Base-by-base conservation (phyloP, 106 monocot species). In the Dactylorhiza incarnata region DNA sequence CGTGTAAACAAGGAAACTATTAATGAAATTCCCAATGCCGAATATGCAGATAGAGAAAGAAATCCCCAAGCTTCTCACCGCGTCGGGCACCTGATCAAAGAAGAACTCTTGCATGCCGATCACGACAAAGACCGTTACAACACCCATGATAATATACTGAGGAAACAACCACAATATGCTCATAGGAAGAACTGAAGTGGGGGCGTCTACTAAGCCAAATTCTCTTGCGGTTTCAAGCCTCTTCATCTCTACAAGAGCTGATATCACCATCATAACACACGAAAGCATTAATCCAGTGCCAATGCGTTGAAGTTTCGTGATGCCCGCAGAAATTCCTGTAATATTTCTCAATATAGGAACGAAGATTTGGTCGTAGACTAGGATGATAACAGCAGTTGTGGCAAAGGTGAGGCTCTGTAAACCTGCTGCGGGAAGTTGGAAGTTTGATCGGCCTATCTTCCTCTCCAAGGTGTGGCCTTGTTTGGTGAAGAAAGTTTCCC, bases 31-130 rank as follows among this genome's bases (percentile, higher is more conserved):
- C 47, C 71, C 48, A 7, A 71, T 48, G 9, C 71, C 71, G 47
- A 71, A 71, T n/a, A 47, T 48, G 26, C 71, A 47, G 48, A 71
- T 45, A 26, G 16, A 71, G 17, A 71, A 3, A 47, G 48, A 45
- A 8, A 71, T 47, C 47, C 71, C 71, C 7, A 71, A 48, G 48
- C 71, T 71, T 46, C 71, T 43, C 47, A 43, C n/a, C 14, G n/a
- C 15, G 20, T 71, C 71, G 0, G 71, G 71, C 45, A 71, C 47
- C n/a, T 71, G 71, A 48, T 71, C 71, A 48, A 47, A 71, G 48
- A 71, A 71, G n/a, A 71, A 71, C 47, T 71, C 71, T 29, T 71
- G 71, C 48, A 71, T 5, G 29, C 71, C 71, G 19, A n/a, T 46
- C 0, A 16, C 47, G 48, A 46, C 47, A 29, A 71, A 71, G 0